Conservation (phyloP, 768 basidiomycete genomes). For the Mycena alexandri region DNA sequence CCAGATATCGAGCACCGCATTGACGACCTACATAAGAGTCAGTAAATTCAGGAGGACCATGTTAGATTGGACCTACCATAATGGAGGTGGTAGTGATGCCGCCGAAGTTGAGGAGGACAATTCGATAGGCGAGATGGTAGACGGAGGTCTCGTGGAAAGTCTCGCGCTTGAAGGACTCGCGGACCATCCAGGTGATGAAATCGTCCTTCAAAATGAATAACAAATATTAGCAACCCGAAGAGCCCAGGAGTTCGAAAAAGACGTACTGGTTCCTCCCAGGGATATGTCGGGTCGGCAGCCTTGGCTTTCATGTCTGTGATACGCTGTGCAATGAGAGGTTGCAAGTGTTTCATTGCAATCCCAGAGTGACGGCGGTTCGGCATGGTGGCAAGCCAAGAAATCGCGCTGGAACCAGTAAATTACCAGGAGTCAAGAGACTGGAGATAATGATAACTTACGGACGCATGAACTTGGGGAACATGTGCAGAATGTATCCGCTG, state of each 20-base stretch:
- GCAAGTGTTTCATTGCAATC: conserved; percentile 29
- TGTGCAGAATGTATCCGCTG: conserved; percentile 28
- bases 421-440: background rate
- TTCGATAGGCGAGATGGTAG: conserved; percentile 30
- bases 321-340: conserved; percentile 27
- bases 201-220: conserved; percentile 7
- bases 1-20: conserved; percentile 34
- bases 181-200: conserved; percentile 35
- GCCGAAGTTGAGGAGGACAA: conserved; percentile 33
- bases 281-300: conserved; percentile 24
- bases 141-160: conserved; percentile 30
- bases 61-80: background rate
- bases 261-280: conserved; percentile 32
- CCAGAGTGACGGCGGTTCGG: conserved; percentile 34
- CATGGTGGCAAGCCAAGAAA: conserved; percentile 34
- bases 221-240: background rate
- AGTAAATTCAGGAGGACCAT: background rate
- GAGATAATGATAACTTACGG: background rate
- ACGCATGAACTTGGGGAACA: conserved; percentile 32
- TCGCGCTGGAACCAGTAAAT: conserved; percentile 16
- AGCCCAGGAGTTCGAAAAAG: too few species aligned
- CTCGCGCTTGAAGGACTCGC: conserved; percentile 35
- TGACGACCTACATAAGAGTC: background rate
- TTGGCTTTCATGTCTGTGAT: conserved; percentile 30
- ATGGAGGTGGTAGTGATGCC: conserved; percentile 7